Evolutionary conservation across 768 basidiomycete genomes (phyloP).

Genomic region (Russula brevipes): DNA sequence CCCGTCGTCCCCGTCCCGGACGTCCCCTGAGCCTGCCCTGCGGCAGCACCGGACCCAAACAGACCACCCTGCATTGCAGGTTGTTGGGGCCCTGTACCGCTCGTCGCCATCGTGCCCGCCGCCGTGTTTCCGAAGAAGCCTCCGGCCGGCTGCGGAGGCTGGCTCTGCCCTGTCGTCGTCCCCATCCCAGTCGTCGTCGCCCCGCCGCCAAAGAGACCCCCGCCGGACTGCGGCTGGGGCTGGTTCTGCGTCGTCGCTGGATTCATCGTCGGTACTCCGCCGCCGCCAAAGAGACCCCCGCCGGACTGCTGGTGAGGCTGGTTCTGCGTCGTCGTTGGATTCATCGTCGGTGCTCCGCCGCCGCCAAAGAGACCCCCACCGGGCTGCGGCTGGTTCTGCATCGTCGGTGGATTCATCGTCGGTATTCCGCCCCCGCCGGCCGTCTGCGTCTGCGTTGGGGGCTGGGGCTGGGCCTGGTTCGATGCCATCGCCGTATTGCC

Average conservation of each 20-base stretch:
- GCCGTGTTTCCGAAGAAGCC: constrained; percentile 31
- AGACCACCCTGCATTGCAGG: constrained; percentile 25
- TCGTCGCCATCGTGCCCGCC: constrained; percentile 5
- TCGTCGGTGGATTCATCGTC: too few species aligned
- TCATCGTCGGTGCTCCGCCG: background rate
- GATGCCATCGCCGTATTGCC: constrained; percentile 5
- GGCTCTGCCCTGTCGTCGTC: too few species aligned
- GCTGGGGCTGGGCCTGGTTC: constrained; percentile 1
- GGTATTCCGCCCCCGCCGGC: too few species aligned
- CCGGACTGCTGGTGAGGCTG: constrained; percentile 11
- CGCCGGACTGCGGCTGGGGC: constrained; percentile 17
- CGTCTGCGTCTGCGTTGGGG: background rate
- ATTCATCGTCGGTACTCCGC: background rate
- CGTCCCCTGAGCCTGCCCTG: constrained; percentile 21
- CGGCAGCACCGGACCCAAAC: constrained; percentile 22
- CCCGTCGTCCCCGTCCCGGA: constrained; percentile 19
- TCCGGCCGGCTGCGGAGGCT: constrained; percentile 4
- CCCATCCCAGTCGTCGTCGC: too few species aligned
- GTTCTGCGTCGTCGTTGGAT: background rate
- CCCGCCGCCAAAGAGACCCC: constrained; percentile 7
- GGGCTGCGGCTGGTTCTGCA: constrained; percentile 13
- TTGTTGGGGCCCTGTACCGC: background rate
- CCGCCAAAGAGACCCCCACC: constrained; percentile 20
- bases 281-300: constrained; percentile 13
- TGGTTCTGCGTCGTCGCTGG: background rate